Conservation (phyloP, 768 basidiomycete genomes). For the Atractiella rhizophila region DNA sequence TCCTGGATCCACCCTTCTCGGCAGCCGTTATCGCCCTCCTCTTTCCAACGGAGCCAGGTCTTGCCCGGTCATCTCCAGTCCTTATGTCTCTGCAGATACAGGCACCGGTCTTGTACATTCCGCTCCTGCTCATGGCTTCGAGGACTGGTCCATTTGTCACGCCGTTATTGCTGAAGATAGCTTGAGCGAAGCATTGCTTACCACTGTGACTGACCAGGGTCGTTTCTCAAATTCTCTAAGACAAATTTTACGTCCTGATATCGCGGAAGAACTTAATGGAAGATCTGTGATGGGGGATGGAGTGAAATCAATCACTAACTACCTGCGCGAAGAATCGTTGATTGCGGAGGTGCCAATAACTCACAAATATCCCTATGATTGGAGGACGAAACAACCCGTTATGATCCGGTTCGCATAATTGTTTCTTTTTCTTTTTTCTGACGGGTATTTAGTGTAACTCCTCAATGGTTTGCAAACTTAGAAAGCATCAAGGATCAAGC, state of each 20-base stretch:
- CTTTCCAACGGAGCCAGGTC: slow-evolving; percentile 6
- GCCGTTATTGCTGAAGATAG: slow-evolving; percentile 23
- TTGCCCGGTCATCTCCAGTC: slow-evolving; percentile 33
- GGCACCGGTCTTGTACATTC: slow-evolving; percentile 90
- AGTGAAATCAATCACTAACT: slow-evolving; percentile 36
- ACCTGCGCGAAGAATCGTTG: slow-evolving; percentile 33
- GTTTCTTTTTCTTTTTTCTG: background rate
- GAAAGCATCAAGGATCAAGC: slow-evolving; percentile 58
- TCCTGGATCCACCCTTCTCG: slow-evolving; percentile 32
- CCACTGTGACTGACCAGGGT: background rate
- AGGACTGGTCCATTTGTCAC: slow-evolving; percentile 57
- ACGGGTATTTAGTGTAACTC: slow-evolving; percentile 39
- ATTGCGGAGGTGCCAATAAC: slow-evolving; percentile 43
- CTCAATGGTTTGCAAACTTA: slow-evolving; percentile 92
- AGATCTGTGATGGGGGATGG: slow-evolving; percentile 51
- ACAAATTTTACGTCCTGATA: background rate
- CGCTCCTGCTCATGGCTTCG: slow-evolving; percentile 77
- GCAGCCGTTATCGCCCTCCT: slow-evolving; percentile 15
- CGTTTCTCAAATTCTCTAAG: background rate
- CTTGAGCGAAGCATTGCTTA: slow-evolving; percentile 2
- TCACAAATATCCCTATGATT: slow-evolving; percentile 87
- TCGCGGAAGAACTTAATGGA: slow-evolving; percentile 42
- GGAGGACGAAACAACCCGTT: slow-evolving; percentile 79
- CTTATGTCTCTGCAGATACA: slow-evolving; percentile 59
- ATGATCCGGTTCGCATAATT: slow-evolving; percentile 62